Evolutionary conservation across 345 rosid genomes (phyloP).

Genomic region (Erucastrum elatum): DNA sequence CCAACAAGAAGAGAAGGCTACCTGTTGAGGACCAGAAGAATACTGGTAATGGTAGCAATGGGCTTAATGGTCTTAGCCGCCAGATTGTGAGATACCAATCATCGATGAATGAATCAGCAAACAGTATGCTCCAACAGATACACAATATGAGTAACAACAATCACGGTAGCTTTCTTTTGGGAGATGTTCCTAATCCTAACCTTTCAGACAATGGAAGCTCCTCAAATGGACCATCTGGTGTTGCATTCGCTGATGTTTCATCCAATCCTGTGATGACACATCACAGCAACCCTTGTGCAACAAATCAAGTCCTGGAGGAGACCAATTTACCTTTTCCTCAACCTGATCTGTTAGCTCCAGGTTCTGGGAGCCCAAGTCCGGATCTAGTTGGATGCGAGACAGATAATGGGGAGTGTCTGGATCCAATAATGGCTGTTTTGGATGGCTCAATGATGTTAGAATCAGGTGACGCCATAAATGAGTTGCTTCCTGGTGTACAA

Average conservation of each 20-base stretch:
- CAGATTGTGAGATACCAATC: constrained; percentile 81
- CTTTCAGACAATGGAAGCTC: constrained; percentile 45
- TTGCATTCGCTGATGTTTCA: constrained; percentile 51
- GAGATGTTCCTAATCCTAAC: constrained; percentile 45
- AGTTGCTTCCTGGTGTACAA: constrained; percentile 54
- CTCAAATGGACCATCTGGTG: constrained; percentile 47
- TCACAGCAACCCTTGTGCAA: constrained; percentile 17
- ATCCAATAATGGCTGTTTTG: constrained; percentile 49
- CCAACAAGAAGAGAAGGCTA: constrained; percentile 80
- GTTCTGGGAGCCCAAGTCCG: constrained; percentile 41
- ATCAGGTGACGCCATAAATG: constrained; percentile 32
- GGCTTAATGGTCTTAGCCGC: constrained; percentile 50
- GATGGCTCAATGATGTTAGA: constrained; percentile 45
- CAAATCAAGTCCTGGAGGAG: constrained; percentile 28
- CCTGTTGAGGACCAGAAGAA: constrained; percentile 59
- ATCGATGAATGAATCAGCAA: constrained; percentile 64
- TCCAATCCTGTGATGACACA: constrained; percentile 36
- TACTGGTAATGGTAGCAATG: constrained; percentile 32
- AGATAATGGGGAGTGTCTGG: constrained; percentile 47
- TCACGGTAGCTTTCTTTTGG: constrained; percentile 42
- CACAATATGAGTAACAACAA: constrained; percentile 46
- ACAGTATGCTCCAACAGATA: constrained; percentile 70
- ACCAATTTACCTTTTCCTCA: constrained; percentile 20
- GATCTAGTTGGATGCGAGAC: constrained; percentile 37
- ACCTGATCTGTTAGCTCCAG: constrained; percentile 38